Percentiles rank a stretch among this genome's conserved stretches.
Conservation (phyloP, 2,329 filamentous ascomycete genomes). For the Penicillium sp. region DNA sequence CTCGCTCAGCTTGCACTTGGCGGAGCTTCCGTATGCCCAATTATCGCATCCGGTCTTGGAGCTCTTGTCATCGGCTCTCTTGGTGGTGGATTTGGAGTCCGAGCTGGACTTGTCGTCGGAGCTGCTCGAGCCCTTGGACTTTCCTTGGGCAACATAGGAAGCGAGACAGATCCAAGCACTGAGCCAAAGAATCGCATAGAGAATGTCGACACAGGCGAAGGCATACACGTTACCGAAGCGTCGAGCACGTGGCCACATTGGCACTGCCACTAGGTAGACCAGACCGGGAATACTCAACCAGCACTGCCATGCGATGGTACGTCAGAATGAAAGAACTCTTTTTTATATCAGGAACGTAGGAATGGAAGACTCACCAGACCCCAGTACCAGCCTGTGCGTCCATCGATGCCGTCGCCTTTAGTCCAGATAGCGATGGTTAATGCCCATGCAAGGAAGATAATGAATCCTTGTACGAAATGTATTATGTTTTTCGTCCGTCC, state of each 20-base stretch:
- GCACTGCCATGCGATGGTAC: constrained; percentile 45
- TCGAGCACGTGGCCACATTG: constrained; percentile 59
- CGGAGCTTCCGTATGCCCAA: constrained; percentile 52
- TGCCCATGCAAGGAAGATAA: constrained; percentile 60
- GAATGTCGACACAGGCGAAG: constrained; percentile 55
- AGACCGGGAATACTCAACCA: constrained; percentile 59
- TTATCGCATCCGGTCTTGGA: constrained; percentile 38
- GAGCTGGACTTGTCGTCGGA: constrained; percentile 31
- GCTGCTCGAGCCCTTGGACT: constrained; percentile 46
- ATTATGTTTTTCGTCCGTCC: constrained; percentile 58
- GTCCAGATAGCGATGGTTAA: constrained; percentile 60
- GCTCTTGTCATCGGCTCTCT: constrained; percentile 32
- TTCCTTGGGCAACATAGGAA: constrained; percentile 57
- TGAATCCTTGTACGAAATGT: constrained; percentile 55
- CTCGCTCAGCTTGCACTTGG: constrained; percentile 58
- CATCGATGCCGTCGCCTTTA: constrained; percentile 54
- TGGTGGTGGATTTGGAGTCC: constrained; percentile 34
- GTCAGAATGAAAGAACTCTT: background rate
- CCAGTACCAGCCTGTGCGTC: constrained; percentile 58
- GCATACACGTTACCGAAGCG: constrained; percentile 62
- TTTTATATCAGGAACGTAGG: background rate
- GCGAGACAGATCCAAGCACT: constrained; percentile 58
- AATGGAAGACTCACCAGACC: constrained; percentile 50
- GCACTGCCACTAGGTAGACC: constrained; percentile 60
- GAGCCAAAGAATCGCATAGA: constrained; percentile 60